Conservation (phyloP, 495 filamentous ascomycete species). For the Podospora pseudocomata region DNA sequence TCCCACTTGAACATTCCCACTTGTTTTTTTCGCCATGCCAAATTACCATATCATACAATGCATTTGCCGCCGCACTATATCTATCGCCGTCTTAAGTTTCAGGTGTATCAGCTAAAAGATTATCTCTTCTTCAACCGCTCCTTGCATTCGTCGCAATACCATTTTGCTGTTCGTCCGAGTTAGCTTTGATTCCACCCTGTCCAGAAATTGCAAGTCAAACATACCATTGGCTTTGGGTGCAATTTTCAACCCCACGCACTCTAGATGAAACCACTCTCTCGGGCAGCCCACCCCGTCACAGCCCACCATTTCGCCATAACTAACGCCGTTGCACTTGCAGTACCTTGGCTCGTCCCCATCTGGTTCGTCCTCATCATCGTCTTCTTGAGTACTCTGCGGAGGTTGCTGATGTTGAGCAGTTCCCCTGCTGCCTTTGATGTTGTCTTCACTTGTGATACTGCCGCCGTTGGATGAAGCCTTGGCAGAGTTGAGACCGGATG, state of each 20-base stretch:
- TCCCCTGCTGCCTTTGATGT: slow-evolving; percentile 32
- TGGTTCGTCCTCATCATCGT: slow-evolving; percentile 51
- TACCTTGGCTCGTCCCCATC: slow-evolving; percentile 83
- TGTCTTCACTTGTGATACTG: slow-evolving; percentile 3
- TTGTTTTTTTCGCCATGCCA: not conserved
- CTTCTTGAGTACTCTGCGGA: slow-evolving; percentile 20
- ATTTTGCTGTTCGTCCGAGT: slow-evolving; percentile 61
- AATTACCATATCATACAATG: not conserved
- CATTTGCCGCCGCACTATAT: not conserved
- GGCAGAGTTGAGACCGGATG: not conserved
- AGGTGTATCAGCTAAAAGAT: not conserved
- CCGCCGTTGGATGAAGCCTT: not conserved
- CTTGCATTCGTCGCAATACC: slow-evolving; percentile 87
- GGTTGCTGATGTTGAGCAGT: slow-evolving; percentile 17
- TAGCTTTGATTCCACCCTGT: slow-evolving; percentile 17
- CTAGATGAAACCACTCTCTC: slow-evolving; percentile 94
- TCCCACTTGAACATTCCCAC: not conserved
- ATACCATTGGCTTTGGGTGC: slow-evolving; percentile 80
- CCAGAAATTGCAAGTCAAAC: slow-evolving; percentile 35
- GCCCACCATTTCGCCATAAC: slow-evolving; percentile 97
- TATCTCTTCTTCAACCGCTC: slow-evolving; percentile 53
- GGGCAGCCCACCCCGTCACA: slow-evolving; percentile 86
- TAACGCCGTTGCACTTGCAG: slow-evolving; percentile 89
- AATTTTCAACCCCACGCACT: slow-evolving; percentile 82
- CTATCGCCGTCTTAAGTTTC: not conserved